Evolutionary conservation across 345 rosid species (phyloP), one percentile per base, ranked within the genome.

Genomic region (Firmiana major): DNA sequence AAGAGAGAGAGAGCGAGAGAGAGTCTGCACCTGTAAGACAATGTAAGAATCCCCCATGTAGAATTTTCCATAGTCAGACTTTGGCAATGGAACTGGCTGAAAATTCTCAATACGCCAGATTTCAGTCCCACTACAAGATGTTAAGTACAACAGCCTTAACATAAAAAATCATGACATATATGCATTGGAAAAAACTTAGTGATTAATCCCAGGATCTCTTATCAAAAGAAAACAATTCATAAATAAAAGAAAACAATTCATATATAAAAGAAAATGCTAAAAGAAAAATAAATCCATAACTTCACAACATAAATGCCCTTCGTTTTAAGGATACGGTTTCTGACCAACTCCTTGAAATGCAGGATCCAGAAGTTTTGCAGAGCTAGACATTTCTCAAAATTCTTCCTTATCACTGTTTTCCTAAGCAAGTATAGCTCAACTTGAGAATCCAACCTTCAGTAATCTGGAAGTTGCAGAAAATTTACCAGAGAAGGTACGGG

Each of bases 81-180:
- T 94, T 5, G 95, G 97, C 79, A 97, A 79, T 45, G 87, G 88
- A 78, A 91, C 95, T 21, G 97, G 97, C 82, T 87, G 92, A 86
- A 97, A 97, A 80, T 97, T 84, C 89, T 97, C 99, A 62, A 94
- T 92, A 82, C 98, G 90, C 99, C 99, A 97, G 72, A 92, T 94
- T 75, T 97, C 99, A 84, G 88, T 88, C 71, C 99, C 99, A 66
- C 99, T 97, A 79, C 6, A 73, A 57, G 83, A 84, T 73, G 93
- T 97, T 85, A 92, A 89, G 93, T 75, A 77, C n/a, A 80, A 87
- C 88, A 83, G 72, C 58, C 71, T 51, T 76, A 38, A 68, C 68
- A 5, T 53, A 36, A 79, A 83, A 83, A 57, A 42, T 59, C 4
- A 54, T 54, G 8, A 74, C 38, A 75, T 49, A 74, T 65, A 34